Evolutionary conservation across 116 monocot genomes (phyloP).

Genomic region (Phalaenopsis hybrid): DNA sequence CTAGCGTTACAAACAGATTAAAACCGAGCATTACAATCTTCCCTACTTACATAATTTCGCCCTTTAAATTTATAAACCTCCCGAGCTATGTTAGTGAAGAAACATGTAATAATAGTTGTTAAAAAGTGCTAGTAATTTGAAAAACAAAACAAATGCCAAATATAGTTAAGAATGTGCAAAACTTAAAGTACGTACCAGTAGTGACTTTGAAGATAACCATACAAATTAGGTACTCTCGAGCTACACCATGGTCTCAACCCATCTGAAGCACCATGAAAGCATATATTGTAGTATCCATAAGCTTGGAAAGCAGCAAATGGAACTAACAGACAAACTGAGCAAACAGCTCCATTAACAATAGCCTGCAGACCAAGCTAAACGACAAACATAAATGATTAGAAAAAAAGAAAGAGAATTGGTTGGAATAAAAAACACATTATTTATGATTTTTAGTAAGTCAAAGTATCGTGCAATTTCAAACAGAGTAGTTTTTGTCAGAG

Average conservation of each 20-base stretch:
- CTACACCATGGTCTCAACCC: conserved; percentile 80
- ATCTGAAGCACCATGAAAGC: conserved; percentile 22
- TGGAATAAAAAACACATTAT: background rate
- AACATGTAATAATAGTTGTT: background rate
- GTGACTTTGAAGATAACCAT: conserved; percentile 85
- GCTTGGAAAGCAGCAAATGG: no score
- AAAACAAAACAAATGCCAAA: background rate
- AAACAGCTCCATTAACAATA: no score
- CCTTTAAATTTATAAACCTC: no score
- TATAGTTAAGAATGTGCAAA: background rate
- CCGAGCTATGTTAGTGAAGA: background rate
- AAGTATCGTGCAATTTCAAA: background rate
- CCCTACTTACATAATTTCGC: no score
- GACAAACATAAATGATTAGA: no score
- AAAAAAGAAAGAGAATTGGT: background rate
- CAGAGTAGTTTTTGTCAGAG: background rate
- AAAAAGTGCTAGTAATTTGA: background rate
- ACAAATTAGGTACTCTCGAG: conserved; percentile 56
- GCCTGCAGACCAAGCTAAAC: no score
- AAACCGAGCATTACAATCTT: no score
- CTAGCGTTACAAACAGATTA: no score
- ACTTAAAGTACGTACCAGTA: conserved; percentile 54
- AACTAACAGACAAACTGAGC: no score
- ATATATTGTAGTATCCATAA: conserved; percentile 77
- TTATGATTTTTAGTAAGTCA: background rate